Percentiles rank a stretch among this genome's conserved stretches.
These are phyloP conservation scores for Leishmania arabica DNA, from an alignment of 208 protist genomes.

Conservation along the genomic window DNA sequence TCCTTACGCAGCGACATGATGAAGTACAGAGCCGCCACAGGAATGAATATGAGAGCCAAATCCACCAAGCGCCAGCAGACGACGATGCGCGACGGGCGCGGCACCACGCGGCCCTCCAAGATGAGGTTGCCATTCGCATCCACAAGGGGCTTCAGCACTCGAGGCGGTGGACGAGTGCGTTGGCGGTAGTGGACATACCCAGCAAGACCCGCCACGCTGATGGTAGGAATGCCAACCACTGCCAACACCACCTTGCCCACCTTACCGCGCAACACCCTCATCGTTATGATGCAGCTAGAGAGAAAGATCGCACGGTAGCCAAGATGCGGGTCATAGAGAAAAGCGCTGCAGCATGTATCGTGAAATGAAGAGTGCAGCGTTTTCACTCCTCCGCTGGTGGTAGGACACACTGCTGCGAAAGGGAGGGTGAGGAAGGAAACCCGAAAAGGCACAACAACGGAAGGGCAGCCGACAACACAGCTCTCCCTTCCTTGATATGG, in stretches of 20 bases:
- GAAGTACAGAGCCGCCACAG: constrained; percentile 70
- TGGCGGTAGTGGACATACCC: constrained; percentile 76
- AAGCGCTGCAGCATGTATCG: neutral
- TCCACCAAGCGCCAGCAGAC: constrained; percentile 60
- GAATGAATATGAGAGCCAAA: constrained; percentile 74
- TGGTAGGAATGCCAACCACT: constrained; percentile 48
- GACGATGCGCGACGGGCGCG: constrained; percentile 32
- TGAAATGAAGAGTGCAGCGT: neutral
- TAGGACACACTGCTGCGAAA: no score
- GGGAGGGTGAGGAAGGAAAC: neutral
- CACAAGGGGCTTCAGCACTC: constrained; percentile 68
- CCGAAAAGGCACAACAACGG: neutral
- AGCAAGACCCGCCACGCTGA: constrained; percentile 47
- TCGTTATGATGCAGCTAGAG: neutral
- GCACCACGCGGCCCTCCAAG: constrained; percentile 57
- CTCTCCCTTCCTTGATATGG: neutral
- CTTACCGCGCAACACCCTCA: constrained; percentile 32
- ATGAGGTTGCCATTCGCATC: constrained; percentile 66
- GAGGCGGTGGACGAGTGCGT: constrained; percentile 44
- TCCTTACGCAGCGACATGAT: constrained; percentile 57
- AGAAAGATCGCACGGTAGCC: neutral
- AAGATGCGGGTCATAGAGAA: neutral
- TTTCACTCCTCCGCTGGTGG: neutral
- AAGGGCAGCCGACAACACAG: neutral
- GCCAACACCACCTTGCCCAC: constrained; percentile 22